Conservation (phyloP, 768 basidiomycete genomes). For the Tylopilus felleus region DNA sequence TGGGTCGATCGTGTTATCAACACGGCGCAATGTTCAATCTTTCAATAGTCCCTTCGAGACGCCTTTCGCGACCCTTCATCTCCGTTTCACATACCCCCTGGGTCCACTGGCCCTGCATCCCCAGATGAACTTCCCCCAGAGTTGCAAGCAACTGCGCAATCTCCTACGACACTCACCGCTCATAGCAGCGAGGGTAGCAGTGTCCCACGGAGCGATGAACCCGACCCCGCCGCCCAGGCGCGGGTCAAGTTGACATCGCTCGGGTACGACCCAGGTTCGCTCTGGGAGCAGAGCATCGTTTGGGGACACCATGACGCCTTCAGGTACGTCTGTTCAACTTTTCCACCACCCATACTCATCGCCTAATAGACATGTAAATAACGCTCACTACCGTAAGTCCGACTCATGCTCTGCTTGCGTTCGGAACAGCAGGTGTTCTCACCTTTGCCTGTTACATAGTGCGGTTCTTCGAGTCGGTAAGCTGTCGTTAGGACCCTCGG, state of each 20-base stretch:
- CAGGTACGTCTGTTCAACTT: slow-evolving; percentile 40
- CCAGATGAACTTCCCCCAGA: slow-evolving; percentile 42
- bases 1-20: not conserved
- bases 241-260: slow-evolving; percentile 39
- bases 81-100: slow-evolving; percentile 62
- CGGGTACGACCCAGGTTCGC: slow-evolving; percentile 61
- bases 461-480: slow-evolving; percentile 67
- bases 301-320: slow-evolving; percentile 83
- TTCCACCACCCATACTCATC: not conserved
- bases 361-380: slow-evolving; percentile 66
- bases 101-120: slow-evolving; percentile 55
- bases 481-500: slow-evolving; percentile 11
- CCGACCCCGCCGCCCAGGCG: slow-evolving; percentile 35
- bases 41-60: slow-evolving; percentile 53
- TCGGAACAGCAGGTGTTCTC: not conserved
- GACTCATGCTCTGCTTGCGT: not conserved
- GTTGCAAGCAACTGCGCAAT: not conserved
- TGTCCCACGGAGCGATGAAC: not conserved
- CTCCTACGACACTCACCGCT: slow-evolving; percentile 4
- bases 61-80: slow-evolving; percentile 62
- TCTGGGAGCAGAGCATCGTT: slow-evolving; percentile 73
- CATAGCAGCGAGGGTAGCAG: not conserved
- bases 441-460: slow-evolving; percentile 35
- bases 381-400: slow-evolving; percentile 62
- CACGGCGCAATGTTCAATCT: not conserved